Conservation (phyloP, 2,329 filamentous ascomycete genomes). For the Fusarium veterinarium region DNA sequence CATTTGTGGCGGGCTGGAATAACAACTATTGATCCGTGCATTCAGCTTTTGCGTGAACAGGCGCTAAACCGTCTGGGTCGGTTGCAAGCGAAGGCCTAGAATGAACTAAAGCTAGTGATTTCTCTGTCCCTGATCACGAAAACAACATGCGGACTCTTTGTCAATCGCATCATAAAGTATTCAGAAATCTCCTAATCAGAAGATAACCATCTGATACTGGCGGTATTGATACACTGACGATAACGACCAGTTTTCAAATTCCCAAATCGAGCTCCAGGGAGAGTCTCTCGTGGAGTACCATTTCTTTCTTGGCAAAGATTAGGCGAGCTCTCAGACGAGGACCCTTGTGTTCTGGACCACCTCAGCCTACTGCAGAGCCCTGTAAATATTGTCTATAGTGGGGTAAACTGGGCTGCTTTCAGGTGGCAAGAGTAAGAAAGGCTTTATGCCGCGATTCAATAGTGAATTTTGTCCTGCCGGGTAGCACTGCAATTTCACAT, state of each 20-base stretch:
- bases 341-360: background rate
- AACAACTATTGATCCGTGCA: background rate
- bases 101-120: background rate
- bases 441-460: background rate
- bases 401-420: background rate
- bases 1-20: background rate
- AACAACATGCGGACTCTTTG: background rate
- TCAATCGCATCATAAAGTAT: too few relatives aligned
- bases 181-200: too few relatives aligned
- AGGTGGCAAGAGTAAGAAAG: background rate
- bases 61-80: background rate
- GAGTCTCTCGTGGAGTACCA: background rate
- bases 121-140: background rate
- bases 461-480: background rate
- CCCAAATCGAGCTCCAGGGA: too few relatives aligned
- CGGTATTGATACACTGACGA: too few relatives aligned
- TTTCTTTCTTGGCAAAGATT: background rate
- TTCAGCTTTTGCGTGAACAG: background rate
- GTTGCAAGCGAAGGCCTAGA: background rate
- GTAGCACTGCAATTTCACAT: too few relatives aligned
- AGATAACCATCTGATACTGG: background rate
- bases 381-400: background rate
- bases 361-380: background rate
- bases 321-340: background rate
- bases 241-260: too few relatives aligned